Conservation (phyloP, 441 rosid species). For the Monsonia emarginata region DNA sequence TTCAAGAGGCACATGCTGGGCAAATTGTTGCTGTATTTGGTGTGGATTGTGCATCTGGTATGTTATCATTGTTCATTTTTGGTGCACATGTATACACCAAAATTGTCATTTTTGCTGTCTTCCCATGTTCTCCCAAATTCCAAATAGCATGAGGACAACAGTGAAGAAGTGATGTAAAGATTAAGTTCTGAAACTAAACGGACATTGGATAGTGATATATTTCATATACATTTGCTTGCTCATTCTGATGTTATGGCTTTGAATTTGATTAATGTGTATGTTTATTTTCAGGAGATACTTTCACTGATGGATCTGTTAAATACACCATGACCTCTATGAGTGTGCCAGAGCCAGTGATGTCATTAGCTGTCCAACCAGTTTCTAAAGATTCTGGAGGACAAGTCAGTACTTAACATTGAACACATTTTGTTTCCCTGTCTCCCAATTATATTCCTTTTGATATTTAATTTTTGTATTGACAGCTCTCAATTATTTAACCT, state of each 20-base stretch:
- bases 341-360: slow-evolving; percentile 98
- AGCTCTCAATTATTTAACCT: slow-evolving; percentile 56
- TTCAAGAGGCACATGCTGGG: slow-evolving; percentile 97
- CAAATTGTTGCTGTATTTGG: slow-evolving; percentile 98
- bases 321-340: slow-evolving; percentile 99
- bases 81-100: background rate
- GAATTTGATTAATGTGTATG: background rate
- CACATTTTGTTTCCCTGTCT: slow-evolving; percentile 2
- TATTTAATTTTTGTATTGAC: slow-evolving; percentile 11
- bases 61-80: background rate
- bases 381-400: slow-evolving; percentile 95
- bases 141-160: background rate
- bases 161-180: background rate
- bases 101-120: background rate
- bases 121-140: background rate
- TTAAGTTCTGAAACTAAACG: background rate
- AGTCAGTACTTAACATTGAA: slow-evolving; percentile 34
- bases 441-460: background rate
- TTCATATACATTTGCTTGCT: background rate
- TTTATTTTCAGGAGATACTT: slow-evolving; percentile 66
- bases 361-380: slow-evolving; percentile 91
- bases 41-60: slow-evolving; percentile 92
- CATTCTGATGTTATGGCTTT: slow-evolving; percentile 6
- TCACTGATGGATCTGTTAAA: slow-evolving; percentile 82
- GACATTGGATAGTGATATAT: background rate